Evolutionary conservation across 2,329 filamentous ascomycete genomes (phyloP), one percentile per base, ranked within the genome.

Genomic region (Diaporthe velutina): DNA sequence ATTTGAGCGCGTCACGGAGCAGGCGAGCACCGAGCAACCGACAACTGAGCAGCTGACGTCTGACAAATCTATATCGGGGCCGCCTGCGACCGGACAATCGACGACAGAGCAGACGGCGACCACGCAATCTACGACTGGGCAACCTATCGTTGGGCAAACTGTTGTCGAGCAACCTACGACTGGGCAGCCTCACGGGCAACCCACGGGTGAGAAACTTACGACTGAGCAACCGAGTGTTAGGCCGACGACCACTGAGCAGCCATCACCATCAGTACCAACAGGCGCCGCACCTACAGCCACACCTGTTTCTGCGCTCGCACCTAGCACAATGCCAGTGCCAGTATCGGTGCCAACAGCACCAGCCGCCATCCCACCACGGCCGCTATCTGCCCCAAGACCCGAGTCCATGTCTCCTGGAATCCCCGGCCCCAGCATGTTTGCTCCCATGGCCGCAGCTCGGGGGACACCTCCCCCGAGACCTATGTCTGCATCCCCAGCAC

Each of bases 401-500:
- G 25, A 54, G 25, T 64, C 70, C 10, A 61, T 42, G 38, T 72
- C 70, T 22, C 60, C 70, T 4, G 25, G 33, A 22, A 45, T 45
- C 8, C 19, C 57, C 13, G 45, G 57, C 13, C 57, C 58, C 8
- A 35, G 33, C 57, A 22, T 64, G 22, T 72, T 54, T 33, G 57
- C 45, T 9, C 70, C 70, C 22, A 75, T 82, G 45, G 80, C 78
- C 4, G 78, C 78, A 3, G 79, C 80, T 17, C 45, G 70, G 25
- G 70, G 57, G 15, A 72, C 55, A 33, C 70, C 75, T 28, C 58
- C 71, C 50, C 68, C 60, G 13, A 45, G 45, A 25, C 60, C 73
- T 52, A 42, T 57, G 22, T 52, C 61, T 28, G 60, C 66, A 6
- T 76, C 73, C n/a, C 73, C 74, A 72, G 68, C 48, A 35, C 17